Evolutionary conservation across 2,329 filamentous ascomycete genomes (phyloP).

Genomic region (Talaromyces sp.): DNA sequence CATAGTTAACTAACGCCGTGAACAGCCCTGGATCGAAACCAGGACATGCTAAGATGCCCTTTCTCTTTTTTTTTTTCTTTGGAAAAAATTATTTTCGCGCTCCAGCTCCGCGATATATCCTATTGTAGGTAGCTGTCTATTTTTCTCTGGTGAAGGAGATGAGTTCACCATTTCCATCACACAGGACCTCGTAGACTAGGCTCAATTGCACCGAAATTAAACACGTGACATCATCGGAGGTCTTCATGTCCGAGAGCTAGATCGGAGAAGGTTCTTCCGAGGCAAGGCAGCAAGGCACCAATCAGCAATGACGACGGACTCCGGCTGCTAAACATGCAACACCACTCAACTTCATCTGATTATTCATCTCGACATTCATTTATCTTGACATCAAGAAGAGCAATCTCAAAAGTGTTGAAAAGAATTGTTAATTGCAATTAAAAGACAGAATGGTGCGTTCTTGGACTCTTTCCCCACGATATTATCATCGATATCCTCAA

Average conservation of each 20-base stretch:
- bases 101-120: background rate
- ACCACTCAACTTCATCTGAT: background rate
- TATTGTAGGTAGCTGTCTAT: background rate
- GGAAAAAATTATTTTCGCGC: too few relatives aligned
- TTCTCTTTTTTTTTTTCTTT: background rate
- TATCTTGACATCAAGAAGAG: background rate
- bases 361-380: background rate
- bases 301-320: background rate
- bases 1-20: background rate
- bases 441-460: background rate
- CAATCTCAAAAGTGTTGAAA: background rate
- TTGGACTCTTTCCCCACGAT: background rate
- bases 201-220: too few relatives aligned
- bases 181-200: background rate
- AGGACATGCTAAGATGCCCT: slow-evolving; percentile 1
- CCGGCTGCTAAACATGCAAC: background rate
- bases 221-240: slow-evolving; percentile 2
- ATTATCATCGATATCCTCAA: background rate
- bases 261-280: background rate
- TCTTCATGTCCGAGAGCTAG: background rate
- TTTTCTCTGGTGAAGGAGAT: background rate
- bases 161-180: background rate
- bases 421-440: background rate
- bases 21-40: slow-evolving; percentile 7
- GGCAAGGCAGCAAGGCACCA: background rate